Evolutionary conservation across 148 eudicot species (phyloP).

Genomic region (Rhododendron molle): DNA sequence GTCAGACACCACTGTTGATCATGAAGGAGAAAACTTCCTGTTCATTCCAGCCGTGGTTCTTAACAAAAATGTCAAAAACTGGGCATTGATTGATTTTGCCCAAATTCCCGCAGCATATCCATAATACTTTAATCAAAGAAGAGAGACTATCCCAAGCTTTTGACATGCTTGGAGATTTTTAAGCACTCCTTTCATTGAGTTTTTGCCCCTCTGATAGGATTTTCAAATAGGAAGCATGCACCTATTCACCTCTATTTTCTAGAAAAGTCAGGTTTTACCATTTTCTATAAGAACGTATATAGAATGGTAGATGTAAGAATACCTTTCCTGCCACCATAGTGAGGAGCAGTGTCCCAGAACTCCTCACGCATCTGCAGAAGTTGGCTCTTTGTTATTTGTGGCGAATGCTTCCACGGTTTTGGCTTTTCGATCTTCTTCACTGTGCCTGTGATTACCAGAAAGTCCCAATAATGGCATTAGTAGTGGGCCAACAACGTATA

Average conservation of each 20-base stretch:
- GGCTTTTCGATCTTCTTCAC: slow-evolving; percentile 41
- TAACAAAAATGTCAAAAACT: neutral
- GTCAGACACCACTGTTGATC: neutral
- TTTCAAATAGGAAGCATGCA: neutral
- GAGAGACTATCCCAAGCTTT: neutral
- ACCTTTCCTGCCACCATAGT: slow-evolving; percentile 58
- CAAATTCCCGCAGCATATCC: neutral
- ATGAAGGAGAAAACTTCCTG: neutral
- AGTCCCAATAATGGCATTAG: neutral
- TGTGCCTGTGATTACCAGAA: slow-evolving; percentile 12
- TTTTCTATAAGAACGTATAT: neutral
- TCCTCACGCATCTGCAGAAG: slow-evolving; percentile 48
- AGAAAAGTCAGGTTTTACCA: neutral
- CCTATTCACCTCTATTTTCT: neutral
- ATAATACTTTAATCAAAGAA: neutral
- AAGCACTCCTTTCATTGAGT: neutral
- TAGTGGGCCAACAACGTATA: neutral
- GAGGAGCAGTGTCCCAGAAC: slow-evolving; percentile 67
- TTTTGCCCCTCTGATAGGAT: neutral
- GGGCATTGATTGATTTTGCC: neutral
- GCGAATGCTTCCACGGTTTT: slow-evolving; percentile 55
- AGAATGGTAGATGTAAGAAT: neutral
- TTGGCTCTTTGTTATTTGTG: slow-evolving; percentile 41
- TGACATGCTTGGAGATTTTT: neutral
- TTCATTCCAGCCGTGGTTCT: neutral